These are phyloP conservation scores for Rhodotorula sp. DNA, from an alignment of 1,284 basidiomycete species.

Conservation along the genomic window DNA sequence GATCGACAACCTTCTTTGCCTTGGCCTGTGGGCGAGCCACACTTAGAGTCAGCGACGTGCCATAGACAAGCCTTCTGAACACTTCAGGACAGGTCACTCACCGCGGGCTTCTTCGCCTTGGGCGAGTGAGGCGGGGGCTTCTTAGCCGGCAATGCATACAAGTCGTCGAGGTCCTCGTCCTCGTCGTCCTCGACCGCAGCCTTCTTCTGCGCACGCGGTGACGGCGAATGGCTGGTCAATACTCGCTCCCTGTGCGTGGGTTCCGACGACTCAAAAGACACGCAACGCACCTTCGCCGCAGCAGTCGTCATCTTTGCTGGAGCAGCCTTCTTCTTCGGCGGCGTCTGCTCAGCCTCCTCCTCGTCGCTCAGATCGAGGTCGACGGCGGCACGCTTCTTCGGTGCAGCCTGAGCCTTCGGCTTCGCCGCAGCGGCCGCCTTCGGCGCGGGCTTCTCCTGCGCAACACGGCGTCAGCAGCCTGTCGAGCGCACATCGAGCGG, in stretches of 20 bases:
- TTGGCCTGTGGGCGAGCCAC: not conserved
- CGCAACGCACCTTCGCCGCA: constrained; percentile 11
- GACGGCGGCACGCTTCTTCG: constrained; percentile 13
- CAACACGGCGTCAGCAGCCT: not conserved
- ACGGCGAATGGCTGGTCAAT: too few relatives aligned
- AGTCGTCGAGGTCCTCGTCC: constrained; percentile 21
- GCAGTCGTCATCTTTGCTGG: constrained; percentile 16
- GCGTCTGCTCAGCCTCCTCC: constrained; percentile 9
- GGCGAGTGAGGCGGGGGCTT: constrained; percentile 29
- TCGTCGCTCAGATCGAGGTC: constrained; percentile 23
- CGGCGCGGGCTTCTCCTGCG: not conserved
- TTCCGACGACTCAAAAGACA: not conserved
- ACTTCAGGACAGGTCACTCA: not conserved
- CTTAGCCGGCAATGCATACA: constrained; percentile 29
- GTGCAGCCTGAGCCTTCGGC: constrained; percentile 45
- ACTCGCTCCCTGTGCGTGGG: not conserved
- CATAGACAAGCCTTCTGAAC: too few relatives aligned
- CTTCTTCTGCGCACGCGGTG: not conserved
- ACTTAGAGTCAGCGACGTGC: not conserved
- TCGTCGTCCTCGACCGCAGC: constrained; percentile 2
- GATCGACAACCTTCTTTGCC: not conserved
- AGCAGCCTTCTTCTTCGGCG: constrained; percentile 15
- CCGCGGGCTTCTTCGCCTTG: constrained; percentile 43
- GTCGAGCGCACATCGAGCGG: not conserved
- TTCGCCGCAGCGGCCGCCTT: constrained; percentile 54